These are phyloP conservation scores for Dalbergia oliveri DNA, from an alignment of 306 rosid genomes.

Conservation along the genomic window DNA sequence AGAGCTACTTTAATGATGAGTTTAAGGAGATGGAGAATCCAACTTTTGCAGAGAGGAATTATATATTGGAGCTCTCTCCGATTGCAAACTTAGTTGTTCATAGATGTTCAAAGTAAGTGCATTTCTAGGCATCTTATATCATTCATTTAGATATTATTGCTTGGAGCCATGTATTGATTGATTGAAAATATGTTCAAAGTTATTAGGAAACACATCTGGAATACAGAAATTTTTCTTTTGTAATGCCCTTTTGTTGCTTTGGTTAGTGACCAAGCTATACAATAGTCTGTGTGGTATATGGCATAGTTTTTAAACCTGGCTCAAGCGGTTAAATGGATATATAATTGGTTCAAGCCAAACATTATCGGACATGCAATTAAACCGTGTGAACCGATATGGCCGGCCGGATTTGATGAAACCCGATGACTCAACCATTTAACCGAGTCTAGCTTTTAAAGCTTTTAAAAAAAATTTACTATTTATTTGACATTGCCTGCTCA, in stretches of 20 bases:
- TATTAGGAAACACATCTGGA: slow-evolving; percentile 9
- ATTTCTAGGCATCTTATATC: slow-evolving; percentile 17
- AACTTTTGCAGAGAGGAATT: slow-evolving; percentile 75
- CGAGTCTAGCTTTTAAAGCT: no score
- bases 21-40: slow-evolving; percentile 81
- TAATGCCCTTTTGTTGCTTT: slow-evolving; percentile 27
- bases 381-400: no score
- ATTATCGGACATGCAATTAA: no score
- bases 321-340: no score
- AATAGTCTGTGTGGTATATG: no score
- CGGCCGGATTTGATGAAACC: no score
- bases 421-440: no score
- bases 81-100: slow-evolving; percentile 87
- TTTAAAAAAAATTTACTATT: no score
- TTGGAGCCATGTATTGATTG: slow-evolving; percentile 22
- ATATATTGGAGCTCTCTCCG: slow-evolving; percentile 82
- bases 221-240: slow-evolving; percentile 26
- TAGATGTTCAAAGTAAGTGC: slow-evolving; percentile 88
- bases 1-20: slow-evolving; percentile 71
- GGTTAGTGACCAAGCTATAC: slow-evolving; percentile 27
- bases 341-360: no score
- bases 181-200: slow-evolving; percentile 14
- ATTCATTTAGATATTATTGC: slow-evolving; percentile 15
- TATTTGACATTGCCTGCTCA: no score
- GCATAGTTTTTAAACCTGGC: no score